These are phyloP conservation scores for Pinus tabuliformis DNA, from an alignment of 75 land plant genomes.

Conservation along the genomic window DNA sequence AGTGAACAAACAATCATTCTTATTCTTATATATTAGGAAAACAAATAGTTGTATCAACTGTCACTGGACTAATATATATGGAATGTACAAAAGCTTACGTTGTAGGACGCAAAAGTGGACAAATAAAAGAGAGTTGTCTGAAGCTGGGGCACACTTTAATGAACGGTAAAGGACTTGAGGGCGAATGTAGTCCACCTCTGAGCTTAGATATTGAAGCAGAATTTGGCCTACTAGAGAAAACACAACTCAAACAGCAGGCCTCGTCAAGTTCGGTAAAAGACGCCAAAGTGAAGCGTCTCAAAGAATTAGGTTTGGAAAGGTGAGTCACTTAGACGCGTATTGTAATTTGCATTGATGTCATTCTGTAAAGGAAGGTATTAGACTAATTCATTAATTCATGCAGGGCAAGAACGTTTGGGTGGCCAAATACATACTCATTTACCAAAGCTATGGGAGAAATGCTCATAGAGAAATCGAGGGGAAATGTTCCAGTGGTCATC, in stretches of 20 bases:
- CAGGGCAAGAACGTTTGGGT: constrained; percentile 53
- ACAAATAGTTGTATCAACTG: not conserved
- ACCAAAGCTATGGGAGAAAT: constrained; percentile 69
- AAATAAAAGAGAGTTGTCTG: not conserved
- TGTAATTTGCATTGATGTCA: not conserved
- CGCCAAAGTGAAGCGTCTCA: constrained; percentile 9
- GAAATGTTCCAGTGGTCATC: constrained; percentile 36
- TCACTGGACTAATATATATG: not conserved
- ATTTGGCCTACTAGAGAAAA: not conserved
- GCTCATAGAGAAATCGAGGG: constrained; percentile 24
- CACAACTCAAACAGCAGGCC: no score
- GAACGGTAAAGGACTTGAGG: not conserved
- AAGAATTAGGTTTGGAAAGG: constrained; percentile 42
- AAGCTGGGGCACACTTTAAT: not conserved
- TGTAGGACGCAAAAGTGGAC: not conserved
- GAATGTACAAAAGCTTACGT: not conserved
- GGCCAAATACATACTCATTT: constrained; percentile 62
- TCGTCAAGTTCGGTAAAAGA: no score
- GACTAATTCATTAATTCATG: not conserved
- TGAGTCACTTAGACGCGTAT: not conserved
- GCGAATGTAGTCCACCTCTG: not conserved
- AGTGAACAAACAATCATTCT: no score
- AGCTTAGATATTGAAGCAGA: not conserved
- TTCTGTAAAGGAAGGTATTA: not conserved
- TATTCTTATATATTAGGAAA: no score